A percentile compares a stretch with the other conserved stretches of the same genome.
Conservation (phyloP, 306 rosid species). For the Vigna unguiculata region DNA sequence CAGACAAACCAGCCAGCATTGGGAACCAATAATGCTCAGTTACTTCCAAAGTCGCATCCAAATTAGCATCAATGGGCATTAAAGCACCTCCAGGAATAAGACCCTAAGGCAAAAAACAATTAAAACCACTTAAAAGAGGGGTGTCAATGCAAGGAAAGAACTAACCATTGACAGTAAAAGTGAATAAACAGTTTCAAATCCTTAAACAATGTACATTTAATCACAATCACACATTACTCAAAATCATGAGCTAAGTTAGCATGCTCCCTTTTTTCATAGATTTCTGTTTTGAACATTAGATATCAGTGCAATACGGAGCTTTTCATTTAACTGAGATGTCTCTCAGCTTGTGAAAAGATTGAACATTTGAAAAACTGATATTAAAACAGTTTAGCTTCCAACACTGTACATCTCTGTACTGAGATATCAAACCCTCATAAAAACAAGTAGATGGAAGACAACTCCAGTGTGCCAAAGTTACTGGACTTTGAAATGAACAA, state of each 20-base stretch:
- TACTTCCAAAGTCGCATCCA: slow-evolving; percentile 71
- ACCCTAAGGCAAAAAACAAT: slow-evolving; percentile 66
- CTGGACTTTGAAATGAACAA: neutral
- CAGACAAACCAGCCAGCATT: slow-evolving; percentile 99
- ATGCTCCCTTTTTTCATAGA: slow-evolving; percentile 29
- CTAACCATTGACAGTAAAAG: neutral
- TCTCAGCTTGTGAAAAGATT: slow-evolving; percentile 16
- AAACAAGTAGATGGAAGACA: slow-evolving; percentile 17
- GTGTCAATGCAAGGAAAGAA: neutral
- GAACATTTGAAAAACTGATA: slow-evolving; percentile 24
- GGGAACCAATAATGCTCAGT: slow-evolving; percentile 99
- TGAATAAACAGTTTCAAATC: slow-evolving; percentile 18
- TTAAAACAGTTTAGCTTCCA: slow-evolving; percentile 3
- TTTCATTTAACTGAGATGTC: slow-evolving; percentile 12
- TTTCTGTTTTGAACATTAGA: neutral
- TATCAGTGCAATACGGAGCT: slow-evolving; percentile 14
- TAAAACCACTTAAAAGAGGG: slow-evolving; percentile 17
- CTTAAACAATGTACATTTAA: slow-evolving; percentile 26
- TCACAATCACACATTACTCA: neutral
- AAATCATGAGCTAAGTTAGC: slow-evolving; percentile 16
- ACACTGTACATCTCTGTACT: slow-evolving; percentile 22
- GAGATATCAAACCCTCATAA: slow-evolving; percentile 17
- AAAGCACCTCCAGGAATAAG: slow-evolving; percentile 96
- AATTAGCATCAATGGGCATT: slow-evolving; percentile 76
- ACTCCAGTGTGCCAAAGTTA: slow-evolving; percentile 19